Base-by-base conservation (phyloP, 257 asterid genomes). In the Sherardia arvensis region DNA sequence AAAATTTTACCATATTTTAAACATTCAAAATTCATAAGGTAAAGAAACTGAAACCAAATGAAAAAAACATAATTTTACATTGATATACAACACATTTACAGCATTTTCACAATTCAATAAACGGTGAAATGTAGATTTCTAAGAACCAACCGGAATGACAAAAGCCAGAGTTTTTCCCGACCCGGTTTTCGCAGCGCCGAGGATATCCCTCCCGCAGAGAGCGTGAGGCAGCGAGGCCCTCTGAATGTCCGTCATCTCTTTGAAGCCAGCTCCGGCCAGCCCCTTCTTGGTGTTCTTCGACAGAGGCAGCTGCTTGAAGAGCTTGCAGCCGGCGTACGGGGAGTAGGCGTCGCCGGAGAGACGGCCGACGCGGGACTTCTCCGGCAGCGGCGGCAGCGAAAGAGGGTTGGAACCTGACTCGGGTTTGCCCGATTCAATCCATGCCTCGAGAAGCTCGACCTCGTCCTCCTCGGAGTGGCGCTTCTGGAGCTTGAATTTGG, bases 151-250 rank as follows among this genome's bases (percentile, higher is more conserved):
- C 78, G 96, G 96, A 55, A 93, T 77, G 66, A 90, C 66, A 61
- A 93, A 90, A 58, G 99, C 99, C 58, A 93, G 62, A 0, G 99
- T 90, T 80, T 93, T 93, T 0, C 99, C 99, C 1, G 99, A 93
- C 28, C 99, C 99, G 29, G 96, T 93, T 78, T 93, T 90, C 1
- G 99, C 97, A 21, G 99, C 99, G 4, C 99, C 99, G 26, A 93
- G 91, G 33, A 93, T 83, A 67, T 93, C 96, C 17, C 95, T 83
- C 18, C 94, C 97, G 63, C 87, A 93, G 51, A 93, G 89, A 1
- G 97, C 80, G 43, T 93, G 99, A 4, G 97, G 97, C 21, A 93
- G 72, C 5, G 97, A 85, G 60, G 99, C 97, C 76, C 97, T 81
- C 80, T 93, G 99, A 57, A 93, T 83, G 43, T 85, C 96, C 34